A percentile compares a stretch with the other conserved stretches of the same genome.
Conservation (phyloP, 192 early-diverging fungal species). For the Linnemannia hyalina region DNA sequence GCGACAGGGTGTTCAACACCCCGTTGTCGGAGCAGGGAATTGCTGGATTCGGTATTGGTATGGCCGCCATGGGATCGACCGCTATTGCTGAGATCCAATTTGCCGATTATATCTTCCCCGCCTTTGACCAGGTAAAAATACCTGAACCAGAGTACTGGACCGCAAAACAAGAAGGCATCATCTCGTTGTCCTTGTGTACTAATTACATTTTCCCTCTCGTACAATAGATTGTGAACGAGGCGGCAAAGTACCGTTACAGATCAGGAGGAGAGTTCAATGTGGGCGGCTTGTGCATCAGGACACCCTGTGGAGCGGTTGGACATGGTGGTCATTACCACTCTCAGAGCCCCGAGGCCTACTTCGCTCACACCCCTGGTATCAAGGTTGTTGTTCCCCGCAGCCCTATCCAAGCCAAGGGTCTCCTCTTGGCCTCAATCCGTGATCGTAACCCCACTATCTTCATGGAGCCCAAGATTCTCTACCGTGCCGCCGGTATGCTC, state of each 20-base stretch:
- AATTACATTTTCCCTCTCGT: neutral
- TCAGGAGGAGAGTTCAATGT: slow-evolving; percentile 93
- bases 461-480: slow-evolving; percentile 97
- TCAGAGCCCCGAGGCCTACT: slow-evolving; percentile 94
- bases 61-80: slow-evolving; percentile 96
- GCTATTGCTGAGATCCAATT: slow-evolving; percentile 99
- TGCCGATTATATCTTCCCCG: slow-evolving; percentile 98
- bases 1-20: slow-evolving; percentile 96
- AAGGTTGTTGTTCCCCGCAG: slow-evolving; percentile 95
- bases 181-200: no score
- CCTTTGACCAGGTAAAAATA: slow-evolving; percentile 90
- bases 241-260: slow-evolving; percentile 96
- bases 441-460: slow-evolving; percentile 94
- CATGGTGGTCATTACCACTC: slow-evolving; percentile 97
- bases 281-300: slow-evolving; percentile 90
- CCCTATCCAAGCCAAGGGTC: slow-evolving; percentile 96
- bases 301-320: slow-evolving; percentile 94
- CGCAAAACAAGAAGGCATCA: neutral
- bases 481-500: slow-evolving; percentile 83
- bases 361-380: slow-evolving; percentile 94
- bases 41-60: slow-evolving; percentile 94
- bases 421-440: slow-evolving; percentile 89
- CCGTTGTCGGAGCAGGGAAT: slow-evolving; percentile 97
- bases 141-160: neutral
- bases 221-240: slow-evolving; percentile 91